Evolutionary conservation across 2,329 filamentous ascomycete genomes (phyloP).

Genomic region (Taxawa tesnikishii): DNA sequence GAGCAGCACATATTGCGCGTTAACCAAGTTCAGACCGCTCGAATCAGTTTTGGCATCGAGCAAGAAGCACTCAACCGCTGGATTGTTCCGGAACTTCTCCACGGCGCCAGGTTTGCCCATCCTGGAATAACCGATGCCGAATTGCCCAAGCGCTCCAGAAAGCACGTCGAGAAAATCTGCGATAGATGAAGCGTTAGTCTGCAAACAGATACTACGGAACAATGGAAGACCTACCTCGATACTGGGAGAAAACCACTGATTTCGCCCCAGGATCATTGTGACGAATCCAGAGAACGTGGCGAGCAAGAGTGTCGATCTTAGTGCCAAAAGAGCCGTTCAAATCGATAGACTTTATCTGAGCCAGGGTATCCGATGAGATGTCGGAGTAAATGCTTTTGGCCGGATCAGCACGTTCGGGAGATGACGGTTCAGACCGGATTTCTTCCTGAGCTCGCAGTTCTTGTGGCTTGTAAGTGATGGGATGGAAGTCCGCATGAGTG

Average conservation of each 20-base stretch:
- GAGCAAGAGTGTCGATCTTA: conserved; percentile 64
- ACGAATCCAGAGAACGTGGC: conserved; percentile 78
- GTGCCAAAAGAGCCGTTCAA: conserved; percentile 67
- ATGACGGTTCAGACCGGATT: conserved; percentile 19
- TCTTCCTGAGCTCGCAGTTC: conserved; percentile 57
- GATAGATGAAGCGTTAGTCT: too few species aligned
- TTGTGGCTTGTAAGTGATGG: conserved; percentile 71
- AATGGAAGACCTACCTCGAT: too few species aligned
- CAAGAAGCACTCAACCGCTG: conserved; percentile 67
- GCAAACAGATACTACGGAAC: too few species aligned
- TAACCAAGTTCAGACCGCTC: conserved; percentile 80
- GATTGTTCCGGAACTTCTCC: conserved; percentile 62
- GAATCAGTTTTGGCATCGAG: conserved; percentile 82
- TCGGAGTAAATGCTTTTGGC: conserved; percentile 57
- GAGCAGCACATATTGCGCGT: conserved; percentile 86
- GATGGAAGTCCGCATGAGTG: conserved; percentile 57
- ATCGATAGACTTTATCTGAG: conserved; percentile 72
- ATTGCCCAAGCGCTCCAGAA: conserved; percentile 53
- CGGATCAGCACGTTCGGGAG: conserved; percentile 5
- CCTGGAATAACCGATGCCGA: conserved; percentile 60
- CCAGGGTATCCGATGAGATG: conserved; percentile 58
- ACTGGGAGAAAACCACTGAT: conserved; percentile 90
- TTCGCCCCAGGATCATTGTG: conserved; percentile 77
- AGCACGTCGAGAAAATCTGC: conserved; percentile 72
- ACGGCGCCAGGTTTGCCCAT: conserved; percentile 61